Base-by-base conservation (phyloP, 2,329 filamentous ascomycete genomes). In the Orbilia javanica region DNA sequence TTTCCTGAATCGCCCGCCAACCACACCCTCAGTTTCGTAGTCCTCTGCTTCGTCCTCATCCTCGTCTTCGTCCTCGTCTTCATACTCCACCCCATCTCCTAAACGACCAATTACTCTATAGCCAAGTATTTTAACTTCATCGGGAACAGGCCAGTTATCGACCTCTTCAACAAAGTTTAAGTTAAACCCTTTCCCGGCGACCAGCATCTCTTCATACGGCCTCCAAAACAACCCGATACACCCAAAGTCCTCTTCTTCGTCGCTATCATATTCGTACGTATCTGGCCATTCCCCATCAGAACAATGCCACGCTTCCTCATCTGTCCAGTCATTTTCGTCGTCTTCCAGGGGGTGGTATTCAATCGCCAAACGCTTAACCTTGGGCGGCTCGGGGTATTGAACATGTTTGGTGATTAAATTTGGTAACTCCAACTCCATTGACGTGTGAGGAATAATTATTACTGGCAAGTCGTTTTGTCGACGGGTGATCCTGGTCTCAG, bases 161-260 rank as follows among this genome's bases (percentile, higher is more conserved):
- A 67, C 20, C 5, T 4, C 44, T 20, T 69, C 63, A 15, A 72
- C 25, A 44, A 81, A 83, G 80, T 77, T 85, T 84, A 83, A 83
- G 63, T 85, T 82, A 79, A 83, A 85, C 13, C 82, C 82, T 1
- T 81, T 84, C 5, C 80, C 64, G 4, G 83, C 81, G 80, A 85
- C 79, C 8, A 85, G 83, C 74, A 81, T 82, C 22, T 83, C 76
- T 1, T 82, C 80, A 79, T 86, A 86, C 74, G 86, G 85, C 57
- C 84, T 82, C 7, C 81, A 80, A 53, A 86, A 80, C 11, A 86
- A 82, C 11, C 82, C 80, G 65, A 84, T 82, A 68, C 86, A 86
- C 29, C 82, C 82, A 73, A 83, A 86, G 25, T 77, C 70, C 13
- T 55, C 50, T 6, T 70, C 73, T 1, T 66, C 64, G 10, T 50